A percentile compares a stretch with the other conserved stretches of the same genome.
phyloP scores from a whole-genome alignment of 257 asterid species.

The Apocynum venetum region DNA sequence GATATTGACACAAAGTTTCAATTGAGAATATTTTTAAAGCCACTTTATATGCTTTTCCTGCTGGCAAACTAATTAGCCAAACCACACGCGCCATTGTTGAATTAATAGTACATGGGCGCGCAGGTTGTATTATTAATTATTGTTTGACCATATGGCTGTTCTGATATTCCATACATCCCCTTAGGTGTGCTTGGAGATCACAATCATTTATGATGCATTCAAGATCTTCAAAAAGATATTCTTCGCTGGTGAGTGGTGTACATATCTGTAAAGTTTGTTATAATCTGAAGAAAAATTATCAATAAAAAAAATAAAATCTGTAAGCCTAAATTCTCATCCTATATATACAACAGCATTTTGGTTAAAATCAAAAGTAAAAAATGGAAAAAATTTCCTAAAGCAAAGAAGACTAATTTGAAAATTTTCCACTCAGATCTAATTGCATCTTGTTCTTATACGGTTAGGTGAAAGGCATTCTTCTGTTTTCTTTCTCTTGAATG shows the following conservation, averaged over 20 bases:
- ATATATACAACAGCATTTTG: not conserved
- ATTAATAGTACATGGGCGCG: too few relatives aligned
- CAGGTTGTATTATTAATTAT: too few relatives aligned
- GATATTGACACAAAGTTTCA: too few relatives aligned
- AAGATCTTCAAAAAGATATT: not conserved
- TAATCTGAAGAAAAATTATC: not conserved
- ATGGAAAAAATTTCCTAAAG: too few relatives aligned
- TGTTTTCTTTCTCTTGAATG: not conserved
- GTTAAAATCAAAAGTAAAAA: not conserved
- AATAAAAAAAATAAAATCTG: not conserved
- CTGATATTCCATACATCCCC: too few relatives aligned
- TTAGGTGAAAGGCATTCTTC: not conserved
- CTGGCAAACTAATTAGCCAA: too few relatives aligned
- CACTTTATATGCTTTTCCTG: too few relatives aligned
- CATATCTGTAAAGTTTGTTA: not conserved
- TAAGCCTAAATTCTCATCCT: not conserved
- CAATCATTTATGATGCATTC: not conserved
- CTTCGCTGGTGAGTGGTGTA: not conserved
- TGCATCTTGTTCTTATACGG: not conserved
- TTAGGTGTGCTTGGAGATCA: too few relatives aligned
- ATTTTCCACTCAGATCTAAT: not conserved
- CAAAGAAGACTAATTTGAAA: not conserved
- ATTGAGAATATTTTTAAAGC: too few relatives aligned
- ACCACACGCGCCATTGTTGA: too few relatives aligned
- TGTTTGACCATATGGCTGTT: too few relatives aligned